Base-by-base conservation (phyloP, 352 stramenopile species). In the Pythium sukuiense region DNA sequence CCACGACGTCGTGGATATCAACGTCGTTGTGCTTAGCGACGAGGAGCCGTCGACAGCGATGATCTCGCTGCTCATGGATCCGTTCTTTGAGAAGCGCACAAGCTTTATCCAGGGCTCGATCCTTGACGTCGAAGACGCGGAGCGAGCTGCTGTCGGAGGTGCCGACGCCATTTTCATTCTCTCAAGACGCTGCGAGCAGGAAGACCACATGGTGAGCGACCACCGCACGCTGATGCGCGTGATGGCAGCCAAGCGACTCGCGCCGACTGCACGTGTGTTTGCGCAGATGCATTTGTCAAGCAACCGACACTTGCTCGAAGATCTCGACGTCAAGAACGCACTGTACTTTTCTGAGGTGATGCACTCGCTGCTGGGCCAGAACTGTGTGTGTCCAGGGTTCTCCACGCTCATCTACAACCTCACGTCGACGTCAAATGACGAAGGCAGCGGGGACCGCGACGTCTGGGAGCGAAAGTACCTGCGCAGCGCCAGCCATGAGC, bases 361-460 rank as follows among this genome's bases (percentile, higher is more conserved):
- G 58, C 70, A 91, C 62, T 95, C 85, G 32, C 61, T 95, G 29
- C 65, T 95, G n/a, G 87, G 76, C 2, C 87, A 95, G 66, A 93
- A 93, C 74, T 95, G 87, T 54, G 79, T 93, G 54, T 95, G 87
- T 33, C 87, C 87, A 11, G 87, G 85, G 5, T 95, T 95, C 53
- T 93, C 87, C 2, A 95, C 87, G 12, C 87, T 95, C 65, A 92
- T 95, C 45, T 95, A 95, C 70, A 93, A 90, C 45, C 65, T 95
- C 32, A 95, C 87, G 29, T 89, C 83, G 3, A 92, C 85, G 9
- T 93, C 87, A 8, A 93, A 84, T 55, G 90, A 84, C 48, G 78
- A 85, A 61, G 68, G 60, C 12, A 55, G 77, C 0, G 61, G 68
- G 1, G 33, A 45, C 12, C 71, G 65, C 6, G 68, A 73, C 18